These are phyloP conservation scores for Aristolochia californica DNA, from an alignment of 164 flowering plant species.

Conservation along the genomic window DNA sequence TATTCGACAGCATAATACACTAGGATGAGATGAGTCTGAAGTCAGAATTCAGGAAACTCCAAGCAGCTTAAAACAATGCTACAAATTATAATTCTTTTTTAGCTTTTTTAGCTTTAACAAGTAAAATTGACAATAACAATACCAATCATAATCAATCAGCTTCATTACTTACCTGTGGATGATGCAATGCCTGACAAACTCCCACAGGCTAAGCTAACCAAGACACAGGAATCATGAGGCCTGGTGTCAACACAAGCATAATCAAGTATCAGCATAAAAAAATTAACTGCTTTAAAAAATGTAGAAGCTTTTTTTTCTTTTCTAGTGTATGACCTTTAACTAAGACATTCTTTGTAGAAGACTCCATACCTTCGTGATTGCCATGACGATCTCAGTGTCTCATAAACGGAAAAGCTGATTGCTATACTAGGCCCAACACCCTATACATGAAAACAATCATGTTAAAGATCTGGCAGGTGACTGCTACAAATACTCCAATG, in stretches of 20 bases:
- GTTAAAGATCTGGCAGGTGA: neutral
- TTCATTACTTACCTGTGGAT: constrained; percentile 47
- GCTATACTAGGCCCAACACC: constrained; percentile 87
- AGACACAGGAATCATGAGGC: constrained; percentile 58
- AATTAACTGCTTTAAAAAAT: too few relatives aligned
- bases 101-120: neutral
- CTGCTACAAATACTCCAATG: neutral
- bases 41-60: neutral
- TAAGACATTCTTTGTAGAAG: too few relatives aligned
- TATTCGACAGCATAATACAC: too few relatives aligned
- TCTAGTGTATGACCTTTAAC: too few relatives aligned
- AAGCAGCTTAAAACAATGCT: neutral
- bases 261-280: neutral
- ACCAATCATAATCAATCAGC: neutral
- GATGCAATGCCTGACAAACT: constrained; percentile 86
- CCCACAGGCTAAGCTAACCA: constrained; percentile 75
- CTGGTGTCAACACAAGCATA: constrained; percentile 23
- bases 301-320: too few relatives aligned
- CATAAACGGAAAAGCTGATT: constrained; percentile 76
- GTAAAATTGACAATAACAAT: too few relatives aligned
- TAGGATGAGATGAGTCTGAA: too few relatives aligned
- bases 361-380: constrained; percentile 37
- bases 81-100: neutral
- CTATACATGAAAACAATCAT: constrained; percentile 24
- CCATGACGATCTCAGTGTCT: constrained; percentile 60